Conservation (phyloP, 2,329 filamentous ascomycete species). For the Boeremia exigua region DNA sequence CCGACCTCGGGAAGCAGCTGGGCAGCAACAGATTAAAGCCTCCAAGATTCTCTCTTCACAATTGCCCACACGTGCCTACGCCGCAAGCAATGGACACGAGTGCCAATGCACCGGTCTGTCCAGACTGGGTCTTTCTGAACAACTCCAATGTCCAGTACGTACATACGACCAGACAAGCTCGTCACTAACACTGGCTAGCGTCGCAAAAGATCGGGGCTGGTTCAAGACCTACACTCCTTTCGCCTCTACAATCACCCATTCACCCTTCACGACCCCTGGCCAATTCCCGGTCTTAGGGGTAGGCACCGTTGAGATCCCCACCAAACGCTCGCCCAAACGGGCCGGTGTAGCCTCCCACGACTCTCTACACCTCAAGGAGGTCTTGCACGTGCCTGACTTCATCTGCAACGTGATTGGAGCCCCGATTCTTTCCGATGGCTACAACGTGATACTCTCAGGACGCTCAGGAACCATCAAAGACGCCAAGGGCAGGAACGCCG, state of each 20-base stretch:
- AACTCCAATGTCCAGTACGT: slow-evolving; percentile 24
- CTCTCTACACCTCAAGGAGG: slow-evolving; percentile 18
- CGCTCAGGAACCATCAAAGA: neutral
- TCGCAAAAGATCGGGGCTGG: slow-evolving; percentile 25
- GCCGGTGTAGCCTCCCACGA: slow-evolving; percentile 6
- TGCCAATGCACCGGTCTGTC: slow-evolving; percentile 6
- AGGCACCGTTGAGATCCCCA: slow-evolving; percentile 20
- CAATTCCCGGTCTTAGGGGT: slow-evolving; percentile 16
- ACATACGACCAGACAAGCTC: neutral
- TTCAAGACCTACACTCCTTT: slow-evolving; percentile 30
- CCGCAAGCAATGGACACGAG: neutral
- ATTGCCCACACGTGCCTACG: no score
- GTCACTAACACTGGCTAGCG: neutral
- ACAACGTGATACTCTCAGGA: neutral
- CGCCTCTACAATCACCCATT: slow-evolving; percentile 8
- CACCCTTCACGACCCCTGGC: neutral
- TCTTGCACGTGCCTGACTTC: slow-evolving; percentile 20
- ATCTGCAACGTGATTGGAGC: slow-evolving; percentile 24
- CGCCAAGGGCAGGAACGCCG: slow-evolving; percentile 3
- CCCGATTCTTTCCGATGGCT: neutral
- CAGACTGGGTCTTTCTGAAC: slow-evolving; percentile 19
- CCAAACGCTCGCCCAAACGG: slow-evolving; percentile 12
- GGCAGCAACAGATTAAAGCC: no score
- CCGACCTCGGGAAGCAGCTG: no score
- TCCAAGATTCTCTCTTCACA: no score